Conservation (phyloP, 164 flowering plant species). For the Platanus orientalis region DNA sequence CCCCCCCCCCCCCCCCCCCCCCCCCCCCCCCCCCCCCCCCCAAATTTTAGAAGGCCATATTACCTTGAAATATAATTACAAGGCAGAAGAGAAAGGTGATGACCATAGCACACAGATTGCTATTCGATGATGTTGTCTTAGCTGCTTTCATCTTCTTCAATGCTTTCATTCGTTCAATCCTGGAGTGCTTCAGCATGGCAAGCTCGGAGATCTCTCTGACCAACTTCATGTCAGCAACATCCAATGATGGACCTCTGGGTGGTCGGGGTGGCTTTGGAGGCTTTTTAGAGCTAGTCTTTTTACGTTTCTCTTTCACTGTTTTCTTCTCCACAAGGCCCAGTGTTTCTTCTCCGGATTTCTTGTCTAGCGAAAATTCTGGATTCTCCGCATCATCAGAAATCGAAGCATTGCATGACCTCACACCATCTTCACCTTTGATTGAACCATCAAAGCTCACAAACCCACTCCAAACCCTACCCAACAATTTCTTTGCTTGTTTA, state of each 20-base stretch:
- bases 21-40: too few species aligned
- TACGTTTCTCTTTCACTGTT: conserved; percentile 40
- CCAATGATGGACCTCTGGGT: conserved; percentile 58
- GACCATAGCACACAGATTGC: conserved; percentile 50
- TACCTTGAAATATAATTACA: conserved; percentile 69
- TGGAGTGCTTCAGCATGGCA: too few species aligned
- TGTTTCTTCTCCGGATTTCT: conserved; percentile 12
- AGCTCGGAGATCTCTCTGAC: too few species aligned
- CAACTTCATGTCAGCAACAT: conserved; percentile 66
- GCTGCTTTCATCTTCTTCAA: conserved; percentile 60
- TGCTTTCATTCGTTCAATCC: conserved; percentile 59
- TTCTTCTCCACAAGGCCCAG: conserved; percentile 24
- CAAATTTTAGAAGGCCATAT: conserved; percentile 4
- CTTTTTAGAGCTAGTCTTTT: conserved; percentile 41
- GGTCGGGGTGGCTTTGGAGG: conserved; percentile 71
- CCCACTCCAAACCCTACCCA: conserved; percentile 24
- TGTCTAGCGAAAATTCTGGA: conserved; percentile 12
- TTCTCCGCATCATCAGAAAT: conserved; percentile 18
- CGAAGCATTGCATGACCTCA: conserved; percentile 11
- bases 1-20: too few species aligned
- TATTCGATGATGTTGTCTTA: conserved; percentile 38
- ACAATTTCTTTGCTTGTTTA: conserved; percentile 14
- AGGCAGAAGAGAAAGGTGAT: conserved; percentile 58
- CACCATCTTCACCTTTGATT: conserved; percentile 26
- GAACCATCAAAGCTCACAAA: conserved; percentile 24